phyloP scores from a whole-genome alignment of 768 basidiomycete species.

The Kwoniella mangroviensis region DNA sequence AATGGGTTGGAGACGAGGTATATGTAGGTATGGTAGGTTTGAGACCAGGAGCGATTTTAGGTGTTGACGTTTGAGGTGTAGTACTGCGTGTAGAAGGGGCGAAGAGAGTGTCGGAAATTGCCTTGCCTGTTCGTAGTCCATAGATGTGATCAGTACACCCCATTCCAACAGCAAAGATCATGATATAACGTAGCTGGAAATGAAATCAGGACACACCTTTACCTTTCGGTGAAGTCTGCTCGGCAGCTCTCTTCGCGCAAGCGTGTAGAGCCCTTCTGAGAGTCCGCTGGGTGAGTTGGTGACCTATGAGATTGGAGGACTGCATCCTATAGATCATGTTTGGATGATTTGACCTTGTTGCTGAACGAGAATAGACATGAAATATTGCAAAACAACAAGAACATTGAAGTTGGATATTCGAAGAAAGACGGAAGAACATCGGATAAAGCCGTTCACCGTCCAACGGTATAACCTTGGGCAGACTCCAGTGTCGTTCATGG shows the following conservation, averaged over 20 bases:
- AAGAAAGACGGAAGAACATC: background rate
- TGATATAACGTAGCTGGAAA: background rate
- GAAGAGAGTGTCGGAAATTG: background rate
- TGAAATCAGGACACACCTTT: conserved; percentile 3
- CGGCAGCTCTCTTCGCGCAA: background rate
- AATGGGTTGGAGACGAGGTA: background rate
- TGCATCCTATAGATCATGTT: background rate
- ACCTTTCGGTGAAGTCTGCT: background rate
- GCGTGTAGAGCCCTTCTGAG: conserved; percentile 6
- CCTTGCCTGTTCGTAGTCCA: background rate
- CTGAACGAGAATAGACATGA: too few relatives aligned
- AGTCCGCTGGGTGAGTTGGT: background rate
- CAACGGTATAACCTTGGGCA: background rate
- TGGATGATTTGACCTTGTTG: background rate
- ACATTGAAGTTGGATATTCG: background rate
- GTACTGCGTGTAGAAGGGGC: conserved; percentile 1
- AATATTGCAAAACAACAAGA: background rate
- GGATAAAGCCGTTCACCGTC: background rate
- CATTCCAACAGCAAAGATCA: too few relatives aligned
- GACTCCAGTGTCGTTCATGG: background rate
- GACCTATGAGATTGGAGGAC: background rate
- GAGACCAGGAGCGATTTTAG: background rate
- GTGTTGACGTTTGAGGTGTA: background rate
- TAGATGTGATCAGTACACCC: too few relatives aligned
- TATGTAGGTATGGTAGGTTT: background rate